Evolutionary conservation across 2,329 filamentous ascomycete species (phyloP).

Genomic region (Cadophora gregata): DNA sequence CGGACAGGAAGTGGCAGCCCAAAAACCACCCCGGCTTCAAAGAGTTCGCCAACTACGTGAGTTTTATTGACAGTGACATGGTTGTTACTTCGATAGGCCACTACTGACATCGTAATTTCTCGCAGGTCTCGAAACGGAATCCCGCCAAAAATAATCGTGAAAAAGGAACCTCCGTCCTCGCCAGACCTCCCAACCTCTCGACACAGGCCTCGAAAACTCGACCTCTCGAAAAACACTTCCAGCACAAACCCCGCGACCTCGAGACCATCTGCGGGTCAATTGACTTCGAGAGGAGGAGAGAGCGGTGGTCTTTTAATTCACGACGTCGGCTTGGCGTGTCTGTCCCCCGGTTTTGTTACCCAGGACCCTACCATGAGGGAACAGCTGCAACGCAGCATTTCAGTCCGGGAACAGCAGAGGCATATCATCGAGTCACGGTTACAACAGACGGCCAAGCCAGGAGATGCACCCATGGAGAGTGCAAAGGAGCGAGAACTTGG

Average conservation of each 20-base stretch:
- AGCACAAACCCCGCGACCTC: constrained; percentile 59
- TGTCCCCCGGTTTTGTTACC: constrained; percentile 95
- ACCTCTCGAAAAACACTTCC: constrained; percentile 73
- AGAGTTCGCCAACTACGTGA: constrained; percentile 67
- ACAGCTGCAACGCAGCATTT: constrained; percentile 91
- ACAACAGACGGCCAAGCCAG: constrained; percentile 85
- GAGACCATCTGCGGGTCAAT: constrained; percentile 68
- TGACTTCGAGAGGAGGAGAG: constrained; percentile 73
- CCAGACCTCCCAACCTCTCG: constrained; percentile 77
- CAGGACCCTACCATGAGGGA: constrained; percentile 97
- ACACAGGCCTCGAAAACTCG: constrained; percentile 77
- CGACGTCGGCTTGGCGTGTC: constrained; percentile 89
- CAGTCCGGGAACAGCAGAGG: constrained; percentile 90
- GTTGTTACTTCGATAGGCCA: constrained; percentile 26
- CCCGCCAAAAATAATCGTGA: constrained; percentile 85
- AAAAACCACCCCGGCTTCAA: constrained; percentile 51
- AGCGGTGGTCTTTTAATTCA: constrained; percentile 77
- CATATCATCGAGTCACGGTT: constrained; percentile 92
- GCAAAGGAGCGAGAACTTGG: constrained; percentile 58
- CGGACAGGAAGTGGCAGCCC: constrained; percentile 63
- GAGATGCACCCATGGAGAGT: constrained; percentile 65
- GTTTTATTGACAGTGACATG: constrained; percentile 43
- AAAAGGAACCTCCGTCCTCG: constrained; percentile 93
- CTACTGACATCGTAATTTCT: constrained; percentile 40
- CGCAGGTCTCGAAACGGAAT: constrained; percentile 57